Base-by-base conservation (phyloP, 2,329 filamentous ascomycete genomes). In the Fusarium transvaalense region DNA sequence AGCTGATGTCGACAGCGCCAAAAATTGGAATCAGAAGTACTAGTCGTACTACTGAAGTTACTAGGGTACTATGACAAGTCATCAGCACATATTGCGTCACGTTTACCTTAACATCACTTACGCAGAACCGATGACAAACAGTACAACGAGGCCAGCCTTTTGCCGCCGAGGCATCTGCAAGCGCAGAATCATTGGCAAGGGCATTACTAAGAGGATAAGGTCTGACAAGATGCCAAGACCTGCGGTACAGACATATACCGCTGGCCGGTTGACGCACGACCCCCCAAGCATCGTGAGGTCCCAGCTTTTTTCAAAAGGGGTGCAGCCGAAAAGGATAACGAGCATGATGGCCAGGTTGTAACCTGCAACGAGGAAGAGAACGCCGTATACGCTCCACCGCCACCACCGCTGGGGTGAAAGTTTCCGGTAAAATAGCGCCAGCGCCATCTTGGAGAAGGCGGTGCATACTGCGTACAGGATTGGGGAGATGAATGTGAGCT, bases 181-280 rank as follows among this genome's bases (percentile, higher is more conserved):
- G 17, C 75, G 76, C 50, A 81, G 69, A 12, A 86, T 77, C 37
- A 84, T 82, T 0, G 80, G 81, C 19, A 85, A 78, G 0, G 84
- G 84, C 25, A 86, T 74, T 1, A 78, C 66, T 56, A 84, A 80
- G 25, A 84, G 78, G 17, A 85, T 61, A 1, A 86, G 56, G 68
- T 86, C 83, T 4, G 83, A 83, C 19, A 80, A 48, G 46, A 85
- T 83, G 55, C 84, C 84, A 29, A 86, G 80, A 0, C 79, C 75
- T 10, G 83, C 79, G 17, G 81, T 81, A 29, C 65, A 71, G 10
- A 74, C 59, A 19, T 74, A 75, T 0, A 75, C 54, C 0, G 61
- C 66, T 7, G 69, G 48, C 10, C 68, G 48, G 55, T 83, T 74
- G 37, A 86, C 77, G 60, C 84, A 86, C n/a, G 52, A 73, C 48